Evolutionary conservation across 2,329 filamentous ascomycete genomes (phyloP).

Genomic region (Talaromyces atroroseus): DNA sequence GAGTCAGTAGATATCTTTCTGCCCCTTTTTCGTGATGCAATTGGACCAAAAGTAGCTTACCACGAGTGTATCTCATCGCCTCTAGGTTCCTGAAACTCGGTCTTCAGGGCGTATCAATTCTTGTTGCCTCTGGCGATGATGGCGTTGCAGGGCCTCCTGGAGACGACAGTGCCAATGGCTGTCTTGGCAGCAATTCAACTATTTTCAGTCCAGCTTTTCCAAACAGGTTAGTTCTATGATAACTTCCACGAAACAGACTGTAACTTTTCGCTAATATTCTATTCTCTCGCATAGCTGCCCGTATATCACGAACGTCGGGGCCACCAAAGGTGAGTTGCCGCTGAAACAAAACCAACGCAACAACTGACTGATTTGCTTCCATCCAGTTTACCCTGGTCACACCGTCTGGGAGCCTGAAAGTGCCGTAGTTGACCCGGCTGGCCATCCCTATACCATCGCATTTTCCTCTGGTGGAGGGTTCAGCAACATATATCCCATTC

Average conservation of each 20-base stretch:
- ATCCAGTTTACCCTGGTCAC: not conserved
- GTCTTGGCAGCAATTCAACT: not conserved
- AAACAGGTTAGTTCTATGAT: not conserved
- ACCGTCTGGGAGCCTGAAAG: not conserved
- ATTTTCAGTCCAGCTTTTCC: not conserved
- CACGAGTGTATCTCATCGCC: not conserved
- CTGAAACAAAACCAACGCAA: not conserved
- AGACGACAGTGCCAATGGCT: not conserved
- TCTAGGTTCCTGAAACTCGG: constrained; percentile 30
- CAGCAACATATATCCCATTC: constrained; percentile 41
- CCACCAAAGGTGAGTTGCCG: not conserved
- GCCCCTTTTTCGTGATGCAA: not conserved
- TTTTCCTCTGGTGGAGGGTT: constrained; percentile 28
- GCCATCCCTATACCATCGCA: not conserved
- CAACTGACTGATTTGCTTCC: not conserved
- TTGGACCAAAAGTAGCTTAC: not conserved
- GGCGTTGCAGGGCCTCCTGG: constrained; percentile 13
- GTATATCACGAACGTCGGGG: constrained; percentile 46
- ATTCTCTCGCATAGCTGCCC: constrained; percentile 34
- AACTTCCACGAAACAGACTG: not conserved
- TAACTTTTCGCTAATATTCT: not conserved
- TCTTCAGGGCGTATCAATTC: constrained; percentile 26
- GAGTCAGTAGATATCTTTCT: constrained; percentile 18
- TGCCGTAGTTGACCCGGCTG: not conserved
- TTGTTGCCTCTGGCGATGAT: constrained; percentile 27